Conservation (phyloP, 2,329 filamentous ascomycete genomes). For the Magnaporthiopsis incrustans region DNA sequence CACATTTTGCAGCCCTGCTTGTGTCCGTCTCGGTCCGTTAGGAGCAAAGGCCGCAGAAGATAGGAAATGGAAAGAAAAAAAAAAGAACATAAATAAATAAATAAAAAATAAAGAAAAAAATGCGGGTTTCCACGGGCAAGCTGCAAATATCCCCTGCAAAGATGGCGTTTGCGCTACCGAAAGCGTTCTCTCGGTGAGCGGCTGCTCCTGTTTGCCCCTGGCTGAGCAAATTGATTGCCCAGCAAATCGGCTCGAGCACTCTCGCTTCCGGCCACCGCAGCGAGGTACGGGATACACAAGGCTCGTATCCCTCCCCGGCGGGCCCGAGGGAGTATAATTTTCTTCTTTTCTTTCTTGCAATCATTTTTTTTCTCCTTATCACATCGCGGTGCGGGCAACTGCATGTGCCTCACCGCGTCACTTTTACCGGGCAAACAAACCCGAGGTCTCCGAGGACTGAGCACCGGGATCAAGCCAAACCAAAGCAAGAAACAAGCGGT, state of each 20-base stretch:
- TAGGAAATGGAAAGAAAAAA: no score
- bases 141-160: background rate
- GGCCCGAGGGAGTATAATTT: background rate
- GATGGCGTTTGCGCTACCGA: background rate
- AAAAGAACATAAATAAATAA: background rate
- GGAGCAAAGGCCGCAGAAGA: no score
- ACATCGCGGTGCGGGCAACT: no score
- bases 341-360: no score
- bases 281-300: background rate
- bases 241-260: background rate
- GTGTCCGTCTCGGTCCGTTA: background rate
- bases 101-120: background rate
- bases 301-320: background rate
- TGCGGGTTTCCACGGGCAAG: no score
- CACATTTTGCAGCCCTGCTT: no score
- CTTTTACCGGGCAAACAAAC: no score
- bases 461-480: no score
- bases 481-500: no score
- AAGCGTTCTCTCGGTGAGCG: background rate
- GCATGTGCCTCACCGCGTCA: no score
- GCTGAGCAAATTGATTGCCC: background rate
- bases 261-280: background rate
- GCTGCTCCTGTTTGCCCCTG: background rate
- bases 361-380: background rate
- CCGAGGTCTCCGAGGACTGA: no score